Base-by-base conservation (phyloP, 345 rosid species). In the Lenwebbia sp. region DNA sequence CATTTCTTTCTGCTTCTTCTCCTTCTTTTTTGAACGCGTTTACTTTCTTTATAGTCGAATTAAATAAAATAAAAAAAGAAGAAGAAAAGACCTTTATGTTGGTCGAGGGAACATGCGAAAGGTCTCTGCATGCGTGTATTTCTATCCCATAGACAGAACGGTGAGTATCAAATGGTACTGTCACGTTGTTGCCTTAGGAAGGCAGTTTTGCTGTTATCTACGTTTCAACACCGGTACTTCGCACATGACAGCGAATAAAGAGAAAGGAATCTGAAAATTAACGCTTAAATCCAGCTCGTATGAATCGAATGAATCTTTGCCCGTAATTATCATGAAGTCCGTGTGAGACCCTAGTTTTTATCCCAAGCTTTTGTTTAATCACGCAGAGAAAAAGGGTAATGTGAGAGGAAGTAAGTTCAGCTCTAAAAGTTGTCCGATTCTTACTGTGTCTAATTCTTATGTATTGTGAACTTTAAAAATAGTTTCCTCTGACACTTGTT, bases 231-330 rank as follows among this genome's bases (percentile, higher is more conserved):
- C 5, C 0, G 4, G 65, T 26, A 11, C 26, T 57, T 26, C n/a
- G 14, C 30, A 5, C 30, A 5, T 57, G 1, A 26, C 30, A 57
- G 25, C 15, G 5, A 26, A 57, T 57, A 5, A 57, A 57, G 12
- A 1, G 25, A 10, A 12, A 13, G 15, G 40, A 26, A 37, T 4
- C 40, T 26, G 33, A 12, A 30, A 60, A 60, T 28, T 60, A 28
- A 28, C n/a, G 21, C 21, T 60, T 5, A 13, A 28, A 14, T 28
- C 2, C 1, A 6, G 2, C 13, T 28, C 40, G 5, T 2, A 0
- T 4, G 5, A 60, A 60, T 60, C 26, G 5, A 60, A 60, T 14
- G 40, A 60, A 60, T 28, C 2, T 2, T 13, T 37, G 0, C 13
- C 22, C 40, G 11, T 60, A 28, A 6, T 6, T 60, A 7, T 28